Evolutionary conservation across 495 filamentous ascomycete species (phyloP).

Genomic region (Viridothelium virens): DNA sequence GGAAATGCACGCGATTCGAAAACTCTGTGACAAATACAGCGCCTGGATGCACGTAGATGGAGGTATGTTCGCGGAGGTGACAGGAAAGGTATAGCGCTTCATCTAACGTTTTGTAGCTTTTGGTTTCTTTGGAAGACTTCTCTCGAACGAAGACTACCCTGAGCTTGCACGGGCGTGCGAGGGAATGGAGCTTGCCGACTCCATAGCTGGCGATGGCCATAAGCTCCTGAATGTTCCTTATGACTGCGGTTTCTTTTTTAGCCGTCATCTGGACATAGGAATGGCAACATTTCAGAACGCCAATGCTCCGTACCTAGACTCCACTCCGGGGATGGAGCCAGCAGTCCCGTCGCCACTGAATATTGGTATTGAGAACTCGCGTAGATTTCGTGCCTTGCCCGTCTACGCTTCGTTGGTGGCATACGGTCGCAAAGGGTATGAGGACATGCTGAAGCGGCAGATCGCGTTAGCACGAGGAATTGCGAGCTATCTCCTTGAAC

Average conservation of each 20-base stretch:
- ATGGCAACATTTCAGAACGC: slow-evolving; percentile 69
- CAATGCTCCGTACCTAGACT: slow-evolving; percentile 72
- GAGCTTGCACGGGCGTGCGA: slow-evolving; percentile 46
- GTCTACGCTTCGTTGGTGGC: slow-evolving; percentile 74
- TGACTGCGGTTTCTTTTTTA: slow-evolving; percentile 85
- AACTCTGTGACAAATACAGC: slow-evolving; percentile 62
- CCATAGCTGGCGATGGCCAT: slow-evolving; percentile 77
- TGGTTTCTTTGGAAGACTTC: slow-evolving; percentile 66
- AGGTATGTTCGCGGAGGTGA: not conserved
- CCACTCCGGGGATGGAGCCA: slow-evolving; percentile 25
- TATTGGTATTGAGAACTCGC: slow-evolving; percentile 83
- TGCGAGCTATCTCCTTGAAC: slow-evolving; percentile 52
- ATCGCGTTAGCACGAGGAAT: slow-evolving; percentile 61
- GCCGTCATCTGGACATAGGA: slow-evolving; percentile 50
- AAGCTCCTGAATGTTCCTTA: slow-evolving; percentile 95
- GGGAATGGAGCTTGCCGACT: slow-evolving; percentile 79
- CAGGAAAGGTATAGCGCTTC: not conserved
- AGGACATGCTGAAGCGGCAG: slow-evolving; percentile 62
- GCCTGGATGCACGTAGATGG: slow-evolving; percentile 91
- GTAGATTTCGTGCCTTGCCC: slow-evolving; percentile 81
- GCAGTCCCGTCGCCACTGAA: slow-evolving; percentile 73
- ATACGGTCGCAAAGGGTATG: slow-evolving; percentile 65
- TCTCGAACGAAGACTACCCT: slow-evolving; percentile 47
- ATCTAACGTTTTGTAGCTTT: slow-evolving; percentile 48
- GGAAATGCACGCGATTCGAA: slow-evolving; percentile 57